Base-by-base conservation (phyloP, 106 monocot species). In the Dendrobium catenatum region DNA sequence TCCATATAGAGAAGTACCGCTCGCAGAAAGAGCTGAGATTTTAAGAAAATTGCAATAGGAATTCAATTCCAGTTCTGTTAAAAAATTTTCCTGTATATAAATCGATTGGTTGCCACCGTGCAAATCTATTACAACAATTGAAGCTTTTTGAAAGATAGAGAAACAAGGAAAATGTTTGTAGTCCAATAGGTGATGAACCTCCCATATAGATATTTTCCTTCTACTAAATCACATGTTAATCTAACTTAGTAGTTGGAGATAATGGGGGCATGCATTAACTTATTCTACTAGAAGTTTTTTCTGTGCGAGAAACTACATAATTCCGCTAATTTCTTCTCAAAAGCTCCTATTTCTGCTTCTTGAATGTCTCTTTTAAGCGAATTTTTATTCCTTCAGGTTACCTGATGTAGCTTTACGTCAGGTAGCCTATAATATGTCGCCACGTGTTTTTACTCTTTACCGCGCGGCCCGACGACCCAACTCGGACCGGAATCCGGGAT, bases 131-230 rank as follows among this genome's bases (percentile, higher is more conserved):
- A 59, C 88, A 13, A 42, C 44, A 16, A 42, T 49, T 43, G 77
- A 86, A 13, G 40, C 10, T 64, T 29, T 27, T 29, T 29, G 24
- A 78, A 81, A 44, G 77, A 78, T 24, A 42, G 42, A 17, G 68
- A 75, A 75, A 83, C 83, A 5, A 41, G 89, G 59, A 88, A 92
- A 46, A 85, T 88, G 90, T 90, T 92, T 2, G 95, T 95, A 31
- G 92, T 92, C n/a, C 90, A 92, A n/a, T 95, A 92, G 95, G 92
- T 83, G 46, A 90, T 95, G 95, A 90, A 80, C 68, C 84, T 95
- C 18, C 95, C 92, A 4, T 75, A 79, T 55, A 86, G 95, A 78
- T 83, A 84, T 16, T 64, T 27, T 5, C 75, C 79, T 68, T 20
- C 78, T 22, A 78, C 10, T 37, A 55, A 44, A 73, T 37, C 79